Evolutionary conservation across 371 early-diverging fungal species (phyloP).

Genomic region (Haplosporangium sp.): DNA sequence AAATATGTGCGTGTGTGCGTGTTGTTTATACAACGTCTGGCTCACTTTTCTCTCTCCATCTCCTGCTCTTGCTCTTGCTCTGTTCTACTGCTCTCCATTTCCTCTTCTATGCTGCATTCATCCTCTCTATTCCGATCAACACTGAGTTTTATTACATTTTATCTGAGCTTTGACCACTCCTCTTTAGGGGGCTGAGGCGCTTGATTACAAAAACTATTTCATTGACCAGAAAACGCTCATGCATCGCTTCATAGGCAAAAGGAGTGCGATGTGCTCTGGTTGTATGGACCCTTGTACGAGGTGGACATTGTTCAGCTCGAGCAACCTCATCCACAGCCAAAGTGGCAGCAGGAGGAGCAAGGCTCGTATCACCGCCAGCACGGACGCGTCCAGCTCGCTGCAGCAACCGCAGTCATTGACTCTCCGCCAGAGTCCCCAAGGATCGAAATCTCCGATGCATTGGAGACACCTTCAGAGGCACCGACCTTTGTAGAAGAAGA

Average conservation of each 20-base stretch:
- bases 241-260: constrained; percentile 53
- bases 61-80: not conserved
- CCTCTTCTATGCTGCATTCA: not conserved
- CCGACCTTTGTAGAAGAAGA: not conserved
- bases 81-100: constrained; percentile 3
- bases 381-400: not conserved
- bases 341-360: not conserved
- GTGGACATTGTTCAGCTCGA: constrained; percentile 20
- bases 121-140: not conserved
- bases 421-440: constrained; percentile 9
- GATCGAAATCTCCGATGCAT: not conserved
- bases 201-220: no score
- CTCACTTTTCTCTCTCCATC: no score
- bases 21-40: no score
- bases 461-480: not conserved
- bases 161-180: constrained; percentile 27
- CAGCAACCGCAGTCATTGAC: not conserved
- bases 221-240: not conserved
- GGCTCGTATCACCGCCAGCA: not conserved
- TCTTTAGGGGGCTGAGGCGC: not conserved
- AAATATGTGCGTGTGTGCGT: no score
- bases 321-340: not conserved
- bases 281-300: constrained; percentile 58
- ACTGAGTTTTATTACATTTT: not conserved
- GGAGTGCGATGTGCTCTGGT: constrained; percentile 58